A percentile compares a stretch with the other conserved stretches of the same genome.
Conservation (phyloP, 2,329 filamentous ascomycete species). For the Arachnomyces sp. region DNA sequence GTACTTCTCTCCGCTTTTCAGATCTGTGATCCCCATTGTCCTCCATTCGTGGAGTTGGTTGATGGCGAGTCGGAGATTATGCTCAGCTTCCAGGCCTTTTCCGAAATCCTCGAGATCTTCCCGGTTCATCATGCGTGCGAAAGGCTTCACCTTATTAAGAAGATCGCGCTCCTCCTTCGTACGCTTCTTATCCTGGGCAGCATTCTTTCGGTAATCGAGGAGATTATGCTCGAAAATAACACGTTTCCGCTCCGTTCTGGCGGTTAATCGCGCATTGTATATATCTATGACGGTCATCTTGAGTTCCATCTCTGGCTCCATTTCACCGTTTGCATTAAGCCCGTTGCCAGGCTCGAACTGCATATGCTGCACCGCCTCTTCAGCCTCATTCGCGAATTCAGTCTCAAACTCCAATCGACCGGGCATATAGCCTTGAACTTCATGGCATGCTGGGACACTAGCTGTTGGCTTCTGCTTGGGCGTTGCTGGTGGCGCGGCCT, state of each 20-base stretch:
- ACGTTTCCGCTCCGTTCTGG: slow-evolving; percentile 88
- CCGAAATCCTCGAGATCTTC: slow-evolving; percentile 81
- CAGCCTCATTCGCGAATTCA: slow-evolving; percentile 93
- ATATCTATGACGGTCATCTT: slow-evolving; percentile 98
- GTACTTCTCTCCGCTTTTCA: slow-evolving; percentile 83
- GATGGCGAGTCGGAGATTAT: slow-evolving; percentile 85
- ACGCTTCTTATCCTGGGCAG: slow-evolving; percentile 80
- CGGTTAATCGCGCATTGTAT: slow-evolving; percentile 85
- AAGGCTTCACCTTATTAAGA: slow-evolving; percentile 88
- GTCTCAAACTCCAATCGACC: slow-evolving; percentile 95
- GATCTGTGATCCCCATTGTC: slow-evolving; percentile 69
- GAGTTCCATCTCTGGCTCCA: slow-evolving; percentile 92
- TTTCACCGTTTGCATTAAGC: slow-evolving; percentile 75
- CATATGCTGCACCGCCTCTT: slow-evolving; percentile 97
- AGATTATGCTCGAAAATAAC: slow-evolving; percentile 93
- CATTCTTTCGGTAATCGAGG: slow-evolving; percentile 88
- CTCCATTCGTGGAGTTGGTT: slow-evolving; percentile 90
- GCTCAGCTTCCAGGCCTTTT: slow-evolving; percentile 78
- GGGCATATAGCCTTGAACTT: slow-evolving; percentile 98
- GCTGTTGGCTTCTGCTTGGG: slow-evolving; percentile 95
- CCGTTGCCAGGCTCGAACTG: slow-evolving; percentile 95
- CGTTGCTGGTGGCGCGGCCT: slow-evolving; percentile 70
- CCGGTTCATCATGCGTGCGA: slow-evolving; percentile 92
- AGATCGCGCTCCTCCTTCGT: slow-evolving; percentile 92
- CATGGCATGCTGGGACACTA: slow-evolving; percentile 90